Base-by-base conservation (phyloP, 768 basidiomycete species). In the Hericium erinaceus region DNA sequence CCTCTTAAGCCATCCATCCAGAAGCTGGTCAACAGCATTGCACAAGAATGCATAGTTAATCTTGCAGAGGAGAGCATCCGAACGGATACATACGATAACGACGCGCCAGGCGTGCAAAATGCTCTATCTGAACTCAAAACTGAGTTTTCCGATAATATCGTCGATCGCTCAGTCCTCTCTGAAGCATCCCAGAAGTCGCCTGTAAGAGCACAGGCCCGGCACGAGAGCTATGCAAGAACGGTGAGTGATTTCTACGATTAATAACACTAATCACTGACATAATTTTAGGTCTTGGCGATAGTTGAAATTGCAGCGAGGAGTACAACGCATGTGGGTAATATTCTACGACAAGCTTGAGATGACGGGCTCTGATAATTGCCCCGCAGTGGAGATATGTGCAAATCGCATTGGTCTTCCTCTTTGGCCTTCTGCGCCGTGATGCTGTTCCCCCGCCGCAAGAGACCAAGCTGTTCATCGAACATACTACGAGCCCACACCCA, bases 311-410 rank as follows among this genome's bases (percentile, higher is more conserved):
- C 85, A 20, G 65, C 69, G 57, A 74, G 77, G 60, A 76, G 86
- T 10, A 77, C 78, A 18, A 89, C 88, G 51, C 89, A 92, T 70
- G 90, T 89, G 72, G 59, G 84, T 69, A n/a, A 20, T 63, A 62
- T 40, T 65, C 58, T 46, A 38, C 12, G 9, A 52, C 22, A 51
- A 57, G 22, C 22, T 54, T 33, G 50, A n/a, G 44, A 46, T 52
- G 56, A 39, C 48, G 48, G 52, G 38, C 57, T 60, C 28, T 58
- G 26, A 26, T 44, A 33, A 52, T 54, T 33, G 33, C 8, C 6
- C 33, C 65, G n/a, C 62, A 92, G 89, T 92, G 89, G 89, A 77
- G 89, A 72, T 92, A 92, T 68, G 75, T 84, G 0, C 84, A 90
- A 74, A 83, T 83, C 63, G 85, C 89, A 8, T 69, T 76, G 33